Conservation (phyloP, 2,329 filamentous ascomycete species). For the Xylariaceae sp. region DNA sequence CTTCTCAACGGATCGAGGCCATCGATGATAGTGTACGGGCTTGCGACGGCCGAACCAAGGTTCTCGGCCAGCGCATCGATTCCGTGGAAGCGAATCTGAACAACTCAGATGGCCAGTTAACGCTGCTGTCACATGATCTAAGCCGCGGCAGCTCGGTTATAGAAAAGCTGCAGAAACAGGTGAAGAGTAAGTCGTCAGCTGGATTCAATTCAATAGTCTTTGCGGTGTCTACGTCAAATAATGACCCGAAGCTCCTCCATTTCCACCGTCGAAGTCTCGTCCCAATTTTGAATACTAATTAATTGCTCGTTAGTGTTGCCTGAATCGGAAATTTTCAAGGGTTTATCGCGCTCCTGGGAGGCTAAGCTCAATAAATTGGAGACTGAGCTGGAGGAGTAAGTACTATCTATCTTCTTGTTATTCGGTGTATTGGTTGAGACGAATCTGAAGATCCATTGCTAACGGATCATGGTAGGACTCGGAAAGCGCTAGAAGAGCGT, state of each 20-base stretch:
- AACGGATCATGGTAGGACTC: slow-evolving; percentile 6
- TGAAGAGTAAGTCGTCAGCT: slow-evolving; percentile 20
- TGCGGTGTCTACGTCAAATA: neutral
- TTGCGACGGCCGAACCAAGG: slow-evolving; percentile 25
- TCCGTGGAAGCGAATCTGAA: slow-evolving; percentile 26
- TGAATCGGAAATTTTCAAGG: slow-evolving; percentile 24
- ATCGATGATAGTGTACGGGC: slow-evolving; percentile 27
- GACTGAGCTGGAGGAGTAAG: slow-evolving; percentile 24
- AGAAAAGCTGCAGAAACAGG: slow-evolving; percentile 25
- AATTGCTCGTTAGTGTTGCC: slow-evolving; percentile 19
- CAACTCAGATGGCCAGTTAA: slow-evolving; percentile 24
- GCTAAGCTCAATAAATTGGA: slow-evolving; percentile 24
- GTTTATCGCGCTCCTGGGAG: slow-evolving; percentile 24
- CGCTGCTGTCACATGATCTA: slow-evolving; percentile 26
- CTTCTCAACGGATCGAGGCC: slow-evolving; percentile 25
- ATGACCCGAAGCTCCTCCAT: neutral
- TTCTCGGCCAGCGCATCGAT: slow-evolving; percentile 25
- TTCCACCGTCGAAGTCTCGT: neutral
- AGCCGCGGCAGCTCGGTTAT: slow-evolving; percentile 23
- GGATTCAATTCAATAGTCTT: neutral
- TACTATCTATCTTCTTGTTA: neutral
- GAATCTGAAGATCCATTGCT: neutral
- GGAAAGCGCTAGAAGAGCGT: slow-evolving; percentile 21
- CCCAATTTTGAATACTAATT: slow-evolving; percentile 6
- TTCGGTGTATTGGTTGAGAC: neutral